Conservation (phyloP, 1,284 basidiomycete species). For the Hortiboletus rubellus region DNA sequence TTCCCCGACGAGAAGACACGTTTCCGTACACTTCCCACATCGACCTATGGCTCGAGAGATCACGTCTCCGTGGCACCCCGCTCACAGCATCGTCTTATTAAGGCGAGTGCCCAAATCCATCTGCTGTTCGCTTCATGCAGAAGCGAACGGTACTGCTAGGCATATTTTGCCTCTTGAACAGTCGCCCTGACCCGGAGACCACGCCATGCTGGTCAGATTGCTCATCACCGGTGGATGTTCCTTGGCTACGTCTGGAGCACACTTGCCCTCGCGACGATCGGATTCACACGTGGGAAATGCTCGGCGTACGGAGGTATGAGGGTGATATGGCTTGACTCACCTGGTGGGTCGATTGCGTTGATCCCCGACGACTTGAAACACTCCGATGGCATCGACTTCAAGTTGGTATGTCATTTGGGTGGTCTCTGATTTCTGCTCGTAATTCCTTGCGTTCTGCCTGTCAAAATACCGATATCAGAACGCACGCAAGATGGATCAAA, state of each 20-base stretch:
- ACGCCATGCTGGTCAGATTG: not conserved
- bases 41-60: slow-evolving; percentile 26
- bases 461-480: too few relatives aligned
- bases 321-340: slow-evolving; percentile 33
- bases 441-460: too few relatives aligned
- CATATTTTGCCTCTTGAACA: slow-evolving; percentile 18
- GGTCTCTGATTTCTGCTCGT: not conserved
- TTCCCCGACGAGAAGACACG: slow-evolving; percentile 12
- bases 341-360: slow-evolving; percentile 26
- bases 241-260: slow-evolving; percentile 28
- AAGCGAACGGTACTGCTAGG: slow-evolving; percentile 11
- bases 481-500: too few relatives aligned
- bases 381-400: slow-evolving; percentile 19
- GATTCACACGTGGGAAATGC: slow-evolving; percentile 30
- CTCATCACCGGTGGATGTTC: slow-evolving; percentile 6
- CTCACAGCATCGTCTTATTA: slow-evolving; percentile 20
- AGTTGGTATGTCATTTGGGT: slow-evolving; percentile 18
- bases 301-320: slow-evolving; percentile 29
- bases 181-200: slow-evolving; percentile 8
- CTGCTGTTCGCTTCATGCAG: not conserved
- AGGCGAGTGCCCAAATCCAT: slow-evolving; percentile 9
- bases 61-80: slow-evolving; percentile 23
- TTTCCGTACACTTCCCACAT: slow-evolving; percentile 20
- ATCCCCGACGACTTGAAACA: slow-evolving; percentile 25
- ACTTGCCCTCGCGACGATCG: slow-evolving; percentile 33